Base-by-base conservation (phyloP, 1,139 yeast genomes). In the Pichia sp. region DNA sequence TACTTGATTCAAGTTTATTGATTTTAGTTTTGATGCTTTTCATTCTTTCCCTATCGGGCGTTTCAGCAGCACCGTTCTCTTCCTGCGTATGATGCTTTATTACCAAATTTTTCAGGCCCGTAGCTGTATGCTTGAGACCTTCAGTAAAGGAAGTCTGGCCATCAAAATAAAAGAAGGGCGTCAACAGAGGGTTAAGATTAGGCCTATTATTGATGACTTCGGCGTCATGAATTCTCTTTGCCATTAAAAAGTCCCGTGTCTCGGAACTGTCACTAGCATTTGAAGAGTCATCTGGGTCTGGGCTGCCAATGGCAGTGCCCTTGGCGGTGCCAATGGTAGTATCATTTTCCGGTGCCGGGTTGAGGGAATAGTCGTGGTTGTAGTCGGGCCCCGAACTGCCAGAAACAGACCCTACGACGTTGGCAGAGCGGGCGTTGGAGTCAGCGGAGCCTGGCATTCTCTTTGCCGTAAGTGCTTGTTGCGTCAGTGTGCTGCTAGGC, bases 81-180 rank as follows among this genome's bases (percentile, higher is more conserved):
- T 44, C 47, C 9, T 36, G 8, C 14, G 14, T 10, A 11, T 35
- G 32, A 17, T 26, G 28, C 4, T 12, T 18, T 31, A 17, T 30
- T 5, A 41, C 8, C 3, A 42, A 21, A 28, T 21, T 20, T 22
- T 35, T 32, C 6, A 43, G 12, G 8, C 26, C 24, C 12, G 30
- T 14, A 8, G 39, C 28, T 3, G 35, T 8, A 9, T 36, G 7
- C 9, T 25, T 21, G 11, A 43, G 10, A 6, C 28, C 38, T 8
- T 39, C 45, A 17, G 26, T 23, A 3, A 37, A 24, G 2, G 43
- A 33, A 3, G 30, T 10, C 6, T 45, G 28, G 20, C 44, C 43
- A 39, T 44, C 47, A 3, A 44, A 22, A 36, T 38, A 44, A 1
- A 42, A 42, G 31, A 44, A 44, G 12, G 47, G 44, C 4, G 47